phyloP scores from a whole-genome alignment of 2,329 filamentous ascomycete genomes.

The Penicillium thymicola region DNA sequence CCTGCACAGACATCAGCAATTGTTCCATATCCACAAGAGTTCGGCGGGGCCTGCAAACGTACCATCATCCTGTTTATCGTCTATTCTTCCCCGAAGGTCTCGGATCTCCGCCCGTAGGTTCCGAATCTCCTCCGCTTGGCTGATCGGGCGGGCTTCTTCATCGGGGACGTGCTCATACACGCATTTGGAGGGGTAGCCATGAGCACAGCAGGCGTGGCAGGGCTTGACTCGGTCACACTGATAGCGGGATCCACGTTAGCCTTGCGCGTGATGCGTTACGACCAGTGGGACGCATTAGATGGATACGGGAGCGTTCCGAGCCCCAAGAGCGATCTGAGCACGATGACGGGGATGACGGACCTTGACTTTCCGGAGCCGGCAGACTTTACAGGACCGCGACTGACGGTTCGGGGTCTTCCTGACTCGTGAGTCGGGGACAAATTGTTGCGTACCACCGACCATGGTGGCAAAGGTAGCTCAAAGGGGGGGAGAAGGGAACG shows the following conservation, averaged over 20 bases:
- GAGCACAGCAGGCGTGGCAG: conserved; percentile 40
- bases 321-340: conserved; percentile 20
- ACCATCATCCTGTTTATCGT: conserved; percentile 26
- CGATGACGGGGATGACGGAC: conserved; percentile 21
- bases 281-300: conserved; percentile 2
- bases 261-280: background rate
- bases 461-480: conserved; percentile 15
- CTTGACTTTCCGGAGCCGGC: conserved; percentile 40
- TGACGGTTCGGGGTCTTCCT: conserved; percentile 32
- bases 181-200: conserved; percentile 40
- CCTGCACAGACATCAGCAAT: conserved; percentile 9
- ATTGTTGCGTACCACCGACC: conserved; percentile 16
- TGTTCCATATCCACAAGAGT: background rate
- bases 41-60: conserved; percentile 3
- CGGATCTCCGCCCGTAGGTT: conserved; percentile 36
- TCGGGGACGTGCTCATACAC: conserved; percentile 35
- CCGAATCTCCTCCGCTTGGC: conserved; percentile 37
- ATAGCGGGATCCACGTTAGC: conserved; percentile 15
- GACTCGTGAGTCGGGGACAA: conserved; percentile 21
- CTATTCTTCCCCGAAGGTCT: conserved; percentile 28
- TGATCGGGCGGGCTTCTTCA: conserved; percentile 34
- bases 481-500: conserved; percentile 11
- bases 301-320: conserved; percentile 13
- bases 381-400: conserved; percentile 39
- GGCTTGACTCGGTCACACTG: conserved; percentile 41